Conservation (phyloP, 1,284 basidiomycete genomes). For the Cutaneotrichosporon sp. region DNA sequence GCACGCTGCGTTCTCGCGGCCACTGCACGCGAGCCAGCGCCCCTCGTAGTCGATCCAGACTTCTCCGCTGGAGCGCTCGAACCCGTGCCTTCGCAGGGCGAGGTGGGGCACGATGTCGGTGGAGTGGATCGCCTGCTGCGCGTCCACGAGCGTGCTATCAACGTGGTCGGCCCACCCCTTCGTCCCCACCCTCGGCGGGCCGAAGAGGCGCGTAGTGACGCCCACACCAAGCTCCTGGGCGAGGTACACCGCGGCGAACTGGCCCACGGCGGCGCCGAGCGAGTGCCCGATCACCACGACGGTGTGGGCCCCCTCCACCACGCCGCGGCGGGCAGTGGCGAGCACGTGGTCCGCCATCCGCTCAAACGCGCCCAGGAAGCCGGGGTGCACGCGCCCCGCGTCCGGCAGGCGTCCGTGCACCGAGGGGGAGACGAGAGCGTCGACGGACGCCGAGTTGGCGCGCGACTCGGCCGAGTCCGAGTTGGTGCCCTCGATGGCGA, state of each 20-base stretch:
- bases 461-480: slow-evolving; percentile 4
- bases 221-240: slow-evolving; percentile 15
- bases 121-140: slow-evolving; percentile 30
- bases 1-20: slow-evolving; percentile 30
- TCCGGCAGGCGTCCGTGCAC: too few species aligned
- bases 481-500: slow-evolving; percentile 31
- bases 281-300: slow-evolving; percentile 34
- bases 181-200: slow-evolving; percentile 32
- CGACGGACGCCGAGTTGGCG: slow-evolving; percentile 21
- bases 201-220: slow-evolving; percentile 22
- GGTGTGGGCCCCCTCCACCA: slow-evolving; percentile 13
- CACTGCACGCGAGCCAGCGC: slow-evolving; percentile 23
- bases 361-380: slow-evolving; percentile 31
- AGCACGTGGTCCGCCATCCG: slow-evolving; percentile 18
- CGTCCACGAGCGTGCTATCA: slow-evolving; percentile 26
- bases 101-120: slow-evolving; percentile 35
- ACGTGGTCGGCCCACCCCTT: slow-evolving; percentile 32
- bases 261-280: slow-evolving; percentile 28
- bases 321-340: slow-evolving; percentile 11
- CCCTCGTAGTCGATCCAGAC: slow-evolving; percentile 26
- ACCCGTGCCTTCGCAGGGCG: slow-evolving; percentile 28
- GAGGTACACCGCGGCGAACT: slow-evolving; percentile 27
- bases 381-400: slow-evolving; percentile 21
- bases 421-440: slow-evolving; percentile 12
- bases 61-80: slow-evolving; percentile 26